These are phyloP conservation scores for Bipolaris gigantea DNA, from an alignment of 2,329 filamentous ascomycete genomes.

Conservation along the genomic window DNA sequence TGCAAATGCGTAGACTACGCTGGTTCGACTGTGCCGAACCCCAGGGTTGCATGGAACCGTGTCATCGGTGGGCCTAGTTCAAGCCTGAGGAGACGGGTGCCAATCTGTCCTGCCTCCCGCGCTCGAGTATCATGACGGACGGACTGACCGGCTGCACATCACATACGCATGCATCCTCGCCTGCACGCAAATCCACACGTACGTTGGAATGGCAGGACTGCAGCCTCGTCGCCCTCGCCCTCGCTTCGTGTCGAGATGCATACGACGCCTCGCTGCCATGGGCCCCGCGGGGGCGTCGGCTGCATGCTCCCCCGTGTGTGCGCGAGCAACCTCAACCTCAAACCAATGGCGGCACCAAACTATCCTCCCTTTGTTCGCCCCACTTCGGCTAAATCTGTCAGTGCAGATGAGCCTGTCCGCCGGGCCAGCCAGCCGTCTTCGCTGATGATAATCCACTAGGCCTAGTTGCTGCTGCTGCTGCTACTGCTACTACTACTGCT, in stretches of 20 bases:
- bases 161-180: not conserved
- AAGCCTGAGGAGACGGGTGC: conserved; percentile 8
- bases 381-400: conserved; percentile 18
- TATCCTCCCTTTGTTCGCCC: conserved; percentile 15
- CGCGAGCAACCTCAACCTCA: conserved; percentile 10
- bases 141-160: not conserved
- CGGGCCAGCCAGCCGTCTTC: conserved; percentile 12
- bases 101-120: conserved; percentile 8
- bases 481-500: not conserved
- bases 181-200: not conserved
- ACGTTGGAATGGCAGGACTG: not conserved
- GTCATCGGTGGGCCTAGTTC: conserved; percentile 8
- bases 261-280: not conserved
- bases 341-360: conserved; percentile 5
- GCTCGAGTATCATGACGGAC: not conserved
- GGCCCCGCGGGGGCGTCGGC: conserved; percentile 8
- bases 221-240: not conserved
- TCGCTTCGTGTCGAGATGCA: not conserved
- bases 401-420: conserved; percentile 15
- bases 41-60: conserved; percentile 10
- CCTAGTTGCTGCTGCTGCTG: conserved; percentile 7
- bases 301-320: conserved; percentile 8
- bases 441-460: conserved; percentile 8
- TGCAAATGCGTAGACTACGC: not conserved
- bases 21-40: not conserved